These are phyloP conservation scores for Phialophora verrucosa DNA, from an alignment of 2,329 filamentous ascomycete species.

Conservation along the genomic window DNA sequence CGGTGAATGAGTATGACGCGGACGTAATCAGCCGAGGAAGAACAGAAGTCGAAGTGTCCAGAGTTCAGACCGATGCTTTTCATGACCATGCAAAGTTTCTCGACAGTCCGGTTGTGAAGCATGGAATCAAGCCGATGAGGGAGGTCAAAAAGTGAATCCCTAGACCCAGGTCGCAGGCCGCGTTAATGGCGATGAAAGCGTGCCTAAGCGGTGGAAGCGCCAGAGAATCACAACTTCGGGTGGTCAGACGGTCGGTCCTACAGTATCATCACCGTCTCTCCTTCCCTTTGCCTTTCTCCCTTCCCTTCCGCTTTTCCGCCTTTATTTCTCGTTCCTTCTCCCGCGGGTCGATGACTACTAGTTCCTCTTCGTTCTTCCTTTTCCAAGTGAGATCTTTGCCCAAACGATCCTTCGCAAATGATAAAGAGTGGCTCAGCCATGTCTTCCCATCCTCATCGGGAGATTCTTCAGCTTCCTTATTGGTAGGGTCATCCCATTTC, in stretches of 20 bases:
- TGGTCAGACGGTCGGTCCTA: neutral
- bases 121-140: slow-evolving; percentile 32
- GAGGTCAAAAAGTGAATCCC: neutral
- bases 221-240: neutral
- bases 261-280: neutral
- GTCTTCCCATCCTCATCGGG: slow-evolving; percentile 61
- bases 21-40: slow-evolving; percentile 31
- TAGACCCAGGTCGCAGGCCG: neutral
- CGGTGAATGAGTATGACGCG: slow-evolving; percentile 32
- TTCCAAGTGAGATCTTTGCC: slow-evolving; percentile 92
- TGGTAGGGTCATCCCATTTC: slow-evolving; percentile 72
- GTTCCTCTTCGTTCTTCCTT: slow-evolving; percentile 85
- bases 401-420: slow-evolving; percentile 84
- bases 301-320: slow-evolving; percentile 52
- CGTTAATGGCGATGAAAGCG: neutral
- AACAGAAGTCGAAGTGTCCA: slow-evolving; percentile 33
- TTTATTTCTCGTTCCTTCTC: slow-evolving; percentile 75
- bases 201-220: neutral
- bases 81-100: slow-evolving; percentile 32
- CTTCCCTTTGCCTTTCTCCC: slow-evolving; percentile 9
- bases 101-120: slow-evolving; percentile 34
- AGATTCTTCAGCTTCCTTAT: slow-evolving; percentile 60
- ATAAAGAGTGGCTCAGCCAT: slow-evolving; percentile 87
- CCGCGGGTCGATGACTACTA: slow-evolving; percentile 90
- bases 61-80: slow-evolving; percentile 31